Conservation (phyloP, 2,329 filamentous ascomycete genomes). For the Aspergillus pseudoterreus region DNA sequence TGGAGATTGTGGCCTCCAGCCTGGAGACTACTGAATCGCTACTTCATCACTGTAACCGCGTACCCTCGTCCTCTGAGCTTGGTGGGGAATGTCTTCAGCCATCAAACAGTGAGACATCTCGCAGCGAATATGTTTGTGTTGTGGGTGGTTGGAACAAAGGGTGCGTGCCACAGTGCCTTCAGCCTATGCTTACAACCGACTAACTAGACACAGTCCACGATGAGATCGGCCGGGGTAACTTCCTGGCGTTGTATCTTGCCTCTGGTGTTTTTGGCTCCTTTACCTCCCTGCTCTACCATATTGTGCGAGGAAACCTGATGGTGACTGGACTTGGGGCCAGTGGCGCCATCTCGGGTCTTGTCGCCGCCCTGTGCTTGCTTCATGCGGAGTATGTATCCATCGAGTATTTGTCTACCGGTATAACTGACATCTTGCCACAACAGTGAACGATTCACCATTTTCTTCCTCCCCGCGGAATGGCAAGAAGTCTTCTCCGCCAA, state of each 20-base stretch:
- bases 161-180: constrained; percentile 26
- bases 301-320: constrained; percentile 41
- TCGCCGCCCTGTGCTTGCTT: constrained; percentile 49
- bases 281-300: constrained; percentile 43
- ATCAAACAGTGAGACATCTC: constrained; percentile 52
- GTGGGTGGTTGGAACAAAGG: constrained; percentile 51
- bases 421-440: neutral
- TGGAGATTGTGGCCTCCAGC: constrained; percentile 50
- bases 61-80: constrained; percentile 52
- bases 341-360: constrained; percentile 47
- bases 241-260: constrained; percentile 51
- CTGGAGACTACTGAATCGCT: constrained; percentile 55
- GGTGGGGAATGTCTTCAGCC: constrained; percentile 55
- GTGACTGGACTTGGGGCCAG: constrained; percentile 51
- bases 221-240: constrained; percentile 54
- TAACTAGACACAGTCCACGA: constrained; percentile 44
- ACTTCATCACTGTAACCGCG: constrained; percentile 51
- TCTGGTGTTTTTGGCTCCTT: constrained; percentile 47
- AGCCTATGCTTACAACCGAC: constrained; percentile 7
- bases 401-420: neutral
- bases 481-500: constrained; percentile 41
- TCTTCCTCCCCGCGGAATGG: constrained; percentile 38
- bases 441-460: constrained; percentile 41
- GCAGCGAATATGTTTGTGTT: constrained; percentile 53
- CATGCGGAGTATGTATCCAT: constrained; percentile 38